Conservation (phyloP, 495 filamentous ascomycete genomes). For the Penicillium simplicissimum region DNA sequence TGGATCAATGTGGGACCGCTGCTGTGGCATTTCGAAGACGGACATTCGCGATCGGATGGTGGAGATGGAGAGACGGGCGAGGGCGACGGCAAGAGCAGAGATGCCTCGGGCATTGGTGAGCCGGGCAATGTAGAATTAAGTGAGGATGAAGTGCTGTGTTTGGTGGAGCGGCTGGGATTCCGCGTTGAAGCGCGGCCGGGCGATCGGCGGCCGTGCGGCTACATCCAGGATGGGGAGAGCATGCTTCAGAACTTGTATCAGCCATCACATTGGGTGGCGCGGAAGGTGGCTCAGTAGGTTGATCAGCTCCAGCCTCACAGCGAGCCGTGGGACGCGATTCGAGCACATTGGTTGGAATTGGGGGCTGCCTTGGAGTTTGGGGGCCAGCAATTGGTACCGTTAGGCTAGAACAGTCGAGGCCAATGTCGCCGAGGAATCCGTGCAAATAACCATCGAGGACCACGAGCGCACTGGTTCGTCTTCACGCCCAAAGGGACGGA, state of each 20-base stretch:
- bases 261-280: constrained; percentile 80
- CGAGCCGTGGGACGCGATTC: too few relatives aligned
- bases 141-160: constrained; percentile 77
- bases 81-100: constrained; percentile 12
- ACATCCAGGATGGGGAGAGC: constrained; percentile 79
- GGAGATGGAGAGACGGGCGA: constrained; percentile 29
- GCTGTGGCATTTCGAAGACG: constrained; percentile 82
- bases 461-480: neutral
- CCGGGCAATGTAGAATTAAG: constrained; percentile 84
- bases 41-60: constrained; percentile 34
- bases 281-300: constrained; percentile 52
- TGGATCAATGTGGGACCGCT: constrained; percentile 91
- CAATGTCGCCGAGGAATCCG: neutral
- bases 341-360: too few relatives aligned
- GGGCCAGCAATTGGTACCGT: neutral
- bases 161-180: constrained; percentile 80
- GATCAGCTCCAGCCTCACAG: neutral
- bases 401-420: neutral
- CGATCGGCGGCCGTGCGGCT: constrained; percentile 63
- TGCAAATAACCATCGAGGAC: too few relatives aligned
- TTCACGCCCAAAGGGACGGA: neutral
- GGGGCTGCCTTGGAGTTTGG: neutral
- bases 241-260: constrained; percentile 82
- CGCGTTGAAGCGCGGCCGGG: constrained; percentile 54
- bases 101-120: constrained; percentile 63